Evolutionary conservation across 2,329 filamentous ascomycete species (phyloP).

Genomic region (Colletotrichum coccodes): DNA sequence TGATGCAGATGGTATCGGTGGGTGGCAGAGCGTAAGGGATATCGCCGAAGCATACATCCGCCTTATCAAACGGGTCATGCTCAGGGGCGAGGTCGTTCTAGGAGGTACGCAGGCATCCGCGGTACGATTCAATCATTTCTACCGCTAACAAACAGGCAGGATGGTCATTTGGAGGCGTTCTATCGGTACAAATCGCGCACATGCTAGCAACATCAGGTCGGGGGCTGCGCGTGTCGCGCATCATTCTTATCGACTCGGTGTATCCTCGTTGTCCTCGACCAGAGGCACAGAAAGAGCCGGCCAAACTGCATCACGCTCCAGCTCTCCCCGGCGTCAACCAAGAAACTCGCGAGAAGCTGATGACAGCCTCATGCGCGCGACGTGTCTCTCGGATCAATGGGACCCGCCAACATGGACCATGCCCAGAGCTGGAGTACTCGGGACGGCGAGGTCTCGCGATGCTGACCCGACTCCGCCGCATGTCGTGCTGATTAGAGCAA

Average conservation of each 20-base stretch:
- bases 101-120: constrained; percentile 2
- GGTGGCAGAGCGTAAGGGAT: constrained; percentile 17
- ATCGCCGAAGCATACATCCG: constrained; percentile 27
- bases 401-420: constrained; percentile 3
- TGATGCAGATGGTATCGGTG: constrained; percentile 22
- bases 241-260: constrained; percentile 25
- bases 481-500: constrained; percentile 15
- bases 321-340: constrained; percentile 10
- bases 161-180: constrained; percentile 24
- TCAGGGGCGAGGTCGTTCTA: constrained; percentile 17
- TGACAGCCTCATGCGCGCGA: constrained; percentile 29
- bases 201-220: constrained; percentile 22
- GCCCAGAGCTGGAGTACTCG: background rate
- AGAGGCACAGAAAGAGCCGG: constrained; percentile 24
- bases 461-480: constrained; percentile 10
- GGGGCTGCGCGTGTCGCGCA: constrained; percentile 20
- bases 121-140: accelerated
- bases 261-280: constrained; percentile 20
- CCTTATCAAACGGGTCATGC: constrained; percentile 26
- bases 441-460: constrained; percentile 1
- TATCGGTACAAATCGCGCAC: constrained; percentile 15
- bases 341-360: constrained; percentile 19
- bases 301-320: constrained; percentile 16
- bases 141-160: background rate
- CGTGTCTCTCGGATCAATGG: constrained; percentile 23